phyloP scores from a whole-genome alignment of 2,329 filamentous ascomycete genomes.

The Exophiala viscosa region DNA sequence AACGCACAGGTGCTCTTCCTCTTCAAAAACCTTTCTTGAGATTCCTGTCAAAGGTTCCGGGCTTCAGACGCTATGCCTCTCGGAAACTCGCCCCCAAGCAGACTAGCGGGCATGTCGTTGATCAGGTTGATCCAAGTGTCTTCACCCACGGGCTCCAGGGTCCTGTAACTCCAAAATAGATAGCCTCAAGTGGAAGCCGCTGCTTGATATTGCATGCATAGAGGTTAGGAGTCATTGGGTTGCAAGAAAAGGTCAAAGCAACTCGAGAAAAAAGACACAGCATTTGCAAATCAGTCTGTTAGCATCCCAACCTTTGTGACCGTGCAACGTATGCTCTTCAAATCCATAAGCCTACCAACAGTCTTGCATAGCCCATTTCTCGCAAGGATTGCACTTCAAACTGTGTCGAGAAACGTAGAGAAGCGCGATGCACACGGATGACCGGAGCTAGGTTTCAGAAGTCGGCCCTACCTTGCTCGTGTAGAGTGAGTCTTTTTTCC shows the following conservation, averaged over 20 bases:
- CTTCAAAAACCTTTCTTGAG: not conserved
- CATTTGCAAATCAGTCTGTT: too few relatives aligned
- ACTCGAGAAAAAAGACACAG: too few relatives aligned
- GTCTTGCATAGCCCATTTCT: too few relatives aligned
- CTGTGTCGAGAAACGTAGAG: too few relatives aligned
- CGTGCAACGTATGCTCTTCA: too few relatives aligned
- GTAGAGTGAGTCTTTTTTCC: too few relatives aligned
- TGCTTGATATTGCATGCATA: not conserved
- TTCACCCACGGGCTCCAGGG: not conserved
- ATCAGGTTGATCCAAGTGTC: not conserved
- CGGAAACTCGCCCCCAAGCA: not conserved
- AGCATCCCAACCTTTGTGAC: too few relatives aligned
- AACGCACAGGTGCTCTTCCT: not conserved
- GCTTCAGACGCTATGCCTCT: not conserved
- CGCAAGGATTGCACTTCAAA: too few relatives aligned
- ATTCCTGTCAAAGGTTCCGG: not conserved
- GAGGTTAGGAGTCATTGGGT: not conserved
- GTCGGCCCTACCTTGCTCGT: too few relatives aligned
- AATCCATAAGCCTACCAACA: too few relatives aligned
- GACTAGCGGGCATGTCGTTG: not conserved
- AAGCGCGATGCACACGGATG: too few relatives aligned
- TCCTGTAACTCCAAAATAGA: not conserved
- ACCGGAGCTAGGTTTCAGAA: too few relatives aligned
- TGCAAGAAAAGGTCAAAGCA: not conserved
- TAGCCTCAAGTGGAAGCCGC: not conserved